phyloP scores from a whole-genome alignment of 2,329 filamentous ascomycete species.

The Corinectria fuckeliana region DNA sequence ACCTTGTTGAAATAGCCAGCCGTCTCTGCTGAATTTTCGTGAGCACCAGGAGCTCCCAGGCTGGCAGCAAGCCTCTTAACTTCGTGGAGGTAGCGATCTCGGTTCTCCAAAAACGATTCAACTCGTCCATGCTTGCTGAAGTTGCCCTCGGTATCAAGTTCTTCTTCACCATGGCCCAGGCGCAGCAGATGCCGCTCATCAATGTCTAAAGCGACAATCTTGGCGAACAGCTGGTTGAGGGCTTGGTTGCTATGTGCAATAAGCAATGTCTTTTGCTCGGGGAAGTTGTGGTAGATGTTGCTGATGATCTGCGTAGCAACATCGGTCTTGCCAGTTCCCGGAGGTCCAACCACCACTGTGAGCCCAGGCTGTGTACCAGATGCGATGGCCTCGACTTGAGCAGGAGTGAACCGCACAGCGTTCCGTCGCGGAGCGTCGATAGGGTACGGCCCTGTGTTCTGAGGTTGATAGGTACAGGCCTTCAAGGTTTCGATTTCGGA shows the following conservation, averaged over 20 bases:
- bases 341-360: constrained; percentile 92
- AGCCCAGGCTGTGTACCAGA: constrained; percentile 94
- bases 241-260: constrained; percentile 98
- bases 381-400: constrained; percentile 89
- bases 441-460: constrained; percentile 89
- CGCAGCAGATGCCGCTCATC: constrained; percentile 93
- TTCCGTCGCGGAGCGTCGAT: constrained; percentile 84
- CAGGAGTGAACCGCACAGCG: constrained; percentile 83
- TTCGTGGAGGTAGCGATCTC: constrained; percentile 77
- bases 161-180: constrained; percentile 93
- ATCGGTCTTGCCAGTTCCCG: constrained; percentile 98
- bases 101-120: constrained; percentile 92
- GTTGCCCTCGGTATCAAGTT: constrained; percentile 82
- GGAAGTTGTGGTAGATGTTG: constrained; percentile 98
- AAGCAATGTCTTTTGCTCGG: constrained; percentile 86
- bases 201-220: constrained; percentile 95
- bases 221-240: constrained; percentile 95
- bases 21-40: constrained; percentile 94
- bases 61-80: constrained; percentile 86
- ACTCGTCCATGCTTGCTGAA: constrained; percentile 96
- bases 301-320: constrained; percentile 98
- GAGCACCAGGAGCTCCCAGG: constrained; percentile 88
- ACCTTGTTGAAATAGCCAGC: constrained; percentile 96
- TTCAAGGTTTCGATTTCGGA: constrained; percentile 71
- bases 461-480: constrained; percentile 88